A percentile compares a stretch with the other conserved stretches of the same genome.
Evolutionary conservation across 2,329 filamentous ascomycete species (phyloP).

Genomic region (Claviceps arundinis): DNA sequence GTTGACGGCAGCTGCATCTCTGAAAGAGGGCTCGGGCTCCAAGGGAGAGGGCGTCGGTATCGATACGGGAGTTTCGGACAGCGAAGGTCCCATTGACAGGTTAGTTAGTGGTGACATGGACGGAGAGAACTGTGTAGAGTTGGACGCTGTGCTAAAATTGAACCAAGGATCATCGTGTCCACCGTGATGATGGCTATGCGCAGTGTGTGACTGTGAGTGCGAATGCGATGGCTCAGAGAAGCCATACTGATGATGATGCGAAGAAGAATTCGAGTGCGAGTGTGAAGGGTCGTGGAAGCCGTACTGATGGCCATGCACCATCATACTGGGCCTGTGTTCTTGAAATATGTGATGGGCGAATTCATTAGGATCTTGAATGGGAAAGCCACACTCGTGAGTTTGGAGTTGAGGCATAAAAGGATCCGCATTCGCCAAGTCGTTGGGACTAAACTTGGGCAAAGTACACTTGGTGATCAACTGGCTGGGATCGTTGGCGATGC

Average conservation of each 20-base stretch:
- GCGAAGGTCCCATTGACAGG: conserved; percentile 11
- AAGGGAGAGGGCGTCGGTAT: conserved; percentile 11
- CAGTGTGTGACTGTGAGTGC: neutral
- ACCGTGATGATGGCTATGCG: conserved; percentile 1
- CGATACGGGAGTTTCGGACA: conserved; percentile 10
- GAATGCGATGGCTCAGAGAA: conserved; percentile 1
- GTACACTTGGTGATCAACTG: conserved; percentile 15
- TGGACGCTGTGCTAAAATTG: neutral
- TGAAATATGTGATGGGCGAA: conserved; percentile 19
- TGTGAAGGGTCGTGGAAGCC: neutral
- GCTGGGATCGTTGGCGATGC: conserved; percentile 15
- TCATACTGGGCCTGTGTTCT: conserved; percentile 12
- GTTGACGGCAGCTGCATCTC: neutral
- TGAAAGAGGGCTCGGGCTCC: conserved; percentile 10
- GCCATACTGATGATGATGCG: conserved; percentile 2
- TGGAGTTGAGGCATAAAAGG: conserved; percentile 9
- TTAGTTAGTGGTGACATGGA: conserved; percentile 13
- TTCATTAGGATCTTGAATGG: conserved; percentile 13
- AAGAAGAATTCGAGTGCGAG: neutral
- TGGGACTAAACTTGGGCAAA: conserved; percentile 12
- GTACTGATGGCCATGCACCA: conserved; percentile 7
- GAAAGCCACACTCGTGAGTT: conserved; percentile 15
- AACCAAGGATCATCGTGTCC: conserved; percentile 2
- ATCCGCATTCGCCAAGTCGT: conserved; percentile 7
- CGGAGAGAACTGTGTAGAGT: conserved; percentile 10